Evolutionary conservation across 805 yeast species (phyloP), one percentile per base, ranked within the genome.

Genomic region (Schwanniomyces occidentalis): DNA sequence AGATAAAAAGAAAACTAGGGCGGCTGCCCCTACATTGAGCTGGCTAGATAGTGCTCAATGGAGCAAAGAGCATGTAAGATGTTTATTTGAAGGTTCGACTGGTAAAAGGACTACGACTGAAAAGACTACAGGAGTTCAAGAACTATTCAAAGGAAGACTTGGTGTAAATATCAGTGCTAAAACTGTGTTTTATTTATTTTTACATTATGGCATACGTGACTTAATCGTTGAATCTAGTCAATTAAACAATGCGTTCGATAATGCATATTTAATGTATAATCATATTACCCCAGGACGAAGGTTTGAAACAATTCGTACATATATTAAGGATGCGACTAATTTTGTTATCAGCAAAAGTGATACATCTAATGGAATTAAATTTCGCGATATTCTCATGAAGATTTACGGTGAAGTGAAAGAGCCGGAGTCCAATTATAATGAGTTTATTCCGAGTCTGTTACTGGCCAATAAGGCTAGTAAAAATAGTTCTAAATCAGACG

Each of bases 121-220:
- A 12, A 36, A 41, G 15, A 27, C 35, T 15, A 41, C 37, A 4
- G 34, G 31, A n/a, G 39, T 51, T 3, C 41, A 31, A 24, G 32
- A 37, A 6, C 19, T 39, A 16, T 44, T 49, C 22, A 38, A 38
- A 14, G 32, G 37, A 6, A 29, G 38, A 16, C 42, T 42, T 15
- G 32, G 33, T 3, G 36, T 41, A 2, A 37, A 28, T 3, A 42
- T 48, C 4, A 36, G 45, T 14, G 16, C 27, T 8, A 34, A 35
- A 17, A 36, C 38, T 8, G 41, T 43, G 5, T 33, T 26, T 20
- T 51, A 51, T 29, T 34, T 52, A 8, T 34, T 52, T 9, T 37
- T 43, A 9, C 52, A 49, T 30, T 51, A 52, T 27, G 54, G 52
- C 6, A 45, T 45, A 27, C 38, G 44, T n/a, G 38, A 36, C 13